Percentiles rank a stretch among this genome's conserved stretches.
phyloP scores from a whole-genome alignment of 2,329 filamentous ascomycete genomes.

The Chrysoporthe austroafricana region DNA sequence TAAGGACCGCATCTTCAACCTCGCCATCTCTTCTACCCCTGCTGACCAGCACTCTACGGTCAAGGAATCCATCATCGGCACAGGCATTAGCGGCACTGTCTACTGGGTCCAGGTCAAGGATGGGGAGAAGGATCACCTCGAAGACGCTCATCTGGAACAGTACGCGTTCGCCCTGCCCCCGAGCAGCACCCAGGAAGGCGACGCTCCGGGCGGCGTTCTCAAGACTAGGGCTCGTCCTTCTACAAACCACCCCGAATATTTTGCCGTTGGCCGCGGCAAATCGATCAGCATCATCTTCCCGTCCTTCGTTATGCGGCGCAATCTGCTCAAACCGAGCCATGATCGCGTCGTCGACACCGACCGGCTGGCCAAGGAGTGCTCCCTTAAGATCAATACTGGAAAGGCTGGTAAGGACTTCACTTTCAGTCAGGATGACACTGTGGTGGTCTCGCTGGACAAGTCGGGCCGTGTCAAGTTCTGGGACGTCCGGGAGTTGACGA shows the following conservation, averaged over 20 bases:
- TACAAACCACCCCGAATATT: constrained; percentile 87
- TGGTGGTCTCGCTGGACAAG: constrained; percentile 95
- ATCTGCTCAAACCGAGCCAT: constrained; percentile 65
- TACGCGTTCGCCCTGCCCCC: constrained; percentile 90
- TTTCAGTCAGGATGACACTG: constrained; percentile 94
- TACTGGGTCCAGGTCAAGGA: constrained; percentile 89
- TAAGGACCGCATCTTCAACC: constrained; percentile 93
- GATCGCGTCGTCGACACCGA: constrained; percentile 82
- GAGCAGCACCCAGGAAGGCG: constrained; percentile 75
- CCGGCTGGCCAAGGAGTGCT: constrained; percentile 82
- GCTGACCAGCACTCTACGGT: constrained; percentile 58
- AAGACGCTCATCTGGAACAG: constrained; percentile 77
- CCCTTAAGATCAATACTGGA: constrained; percentile 91
- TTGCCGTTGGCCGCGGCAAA: constrained; percentile 93
- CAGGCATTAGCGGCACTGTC: constrained; percentile 92
- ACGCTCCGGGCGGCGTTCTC: constrained; percentile 86
- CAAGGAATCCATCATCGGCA: constrained; percentile 85
- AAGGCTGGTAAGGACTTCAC: constrained; percentile 98
- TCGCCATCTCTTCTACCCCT: constrained; percentile 76
- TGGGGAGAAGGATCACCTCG: constrained; percentile 76
- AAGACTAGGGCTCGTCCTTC: constrained; percentile 95
- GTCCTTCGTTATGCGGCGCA: constrained; percentile 64
- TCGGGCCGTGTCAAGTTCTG: constrained; percentile 96
- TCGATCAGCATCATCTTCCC: constrained; percentile 89
- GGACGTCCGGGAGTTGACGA: constrained; percentile 84